Evolutionary conservation across 306 rosid species (phyloP).

Genomic region (Begonia masoniana): DNA sequence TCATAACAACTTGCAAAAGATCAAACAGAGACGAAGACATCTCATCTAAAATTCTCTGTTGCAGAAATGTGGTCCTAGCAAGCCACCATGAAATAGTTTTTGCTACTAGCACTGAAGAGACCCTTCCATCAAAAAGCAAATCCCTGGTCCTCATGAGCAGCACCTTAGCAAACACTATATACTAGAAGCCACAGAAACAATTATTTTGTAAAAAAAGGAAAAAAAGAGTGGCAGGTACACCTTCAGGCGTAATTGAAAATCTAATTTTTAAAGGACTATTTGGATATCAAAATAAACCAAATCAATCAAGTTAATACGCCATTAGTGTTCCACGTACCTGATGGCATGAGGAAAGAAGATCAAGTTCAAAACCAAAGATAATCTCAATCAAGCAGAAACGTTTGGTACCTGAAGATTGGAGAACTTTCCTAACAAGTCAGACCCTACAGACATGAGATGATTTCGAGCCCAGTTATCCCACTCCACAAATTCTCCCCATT

Average conservation of each 20-base stretch:
- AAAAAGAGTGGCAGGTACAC: too few relatives aligned
- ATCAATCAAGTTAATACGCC: too few relatives aligned
- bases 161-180: slow-evolving; percentile 80
- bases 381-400: too few relatives aligned
- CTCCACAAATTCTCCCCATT: slow-evolving; percentile 19
- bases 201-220: not conserved
- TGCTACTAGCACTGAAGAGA: slow-evolving; percentile 22
- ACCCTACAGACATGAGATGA: slow-evolving; percentile 82
- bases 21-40: slow-evolving; percentile 70
- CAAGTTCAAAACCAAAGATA: too few relatives aligned
- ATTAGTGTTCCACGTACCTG: too few relatives aligned
- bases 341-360: too few relatives aligned
- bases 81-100: slow-evolving; percentile 87
- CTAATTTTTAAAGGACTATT: too few relatives aligned
- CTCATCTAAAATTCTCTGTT: slow-evolving; percentile 72
- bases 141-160: slow-evolving; percentile 55
- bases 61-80: slow-evolving; percentile 53
- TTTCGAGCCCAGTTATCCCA: slow-evolving; percentile 88
- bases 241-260: too few relatives aligned
- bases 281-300: too few relatives aligned
- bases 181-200: slow-evolving; percentile 31
- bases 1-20: slow-evolving; percentile 49
- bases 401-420: slow-evolving; percentile 61
- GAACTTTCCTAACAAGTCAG: slow-evolving; percentile 81
- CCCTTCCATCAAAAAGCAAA: slow-evolving; percentile 26